Conservation (phyloP, 192 early-diverging fungal species). For the Umbelopsis vinacea region DNA sequence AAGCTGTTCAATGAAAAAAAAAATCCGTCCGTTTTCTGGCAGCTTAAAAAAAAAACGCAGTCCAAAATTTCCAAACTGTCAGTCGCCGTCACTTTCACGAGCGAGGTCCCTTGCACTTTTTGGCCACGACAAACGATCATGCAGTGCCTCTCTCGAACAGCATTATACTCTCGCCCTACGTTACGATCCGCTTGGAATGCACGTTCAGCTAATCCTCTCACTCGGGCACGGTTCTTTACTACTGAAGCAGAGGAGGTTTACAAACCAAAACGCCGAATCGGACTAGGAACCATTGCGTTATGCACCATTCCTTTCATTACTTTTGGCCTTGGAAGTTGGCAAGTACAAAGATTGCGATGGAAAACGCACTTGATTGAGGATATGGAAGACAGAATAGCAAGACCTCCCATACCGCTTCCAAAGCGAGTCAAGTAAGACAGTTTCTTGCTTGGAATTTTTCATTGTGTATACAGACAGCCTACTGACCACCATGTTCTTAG, state of each 20-base stretch:
- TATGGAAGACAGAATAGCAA: slow-evolving; percentile 61
- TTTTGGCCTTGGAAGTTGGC: slow-evolving; percentile 85
- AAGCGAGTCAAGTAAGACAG: slow-evolving; percentile 57
- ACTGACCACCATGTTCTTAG: slow-evolving; percentile 1
- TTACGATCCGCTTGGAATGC: not conserved
- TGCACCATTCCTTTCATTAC: slow-evolving; percentile 59
- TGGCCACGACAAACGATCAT: not conserved
- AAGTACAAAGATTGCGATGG: slow-evolving; percentile 86
- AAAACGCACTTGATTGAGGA: slow-evolving; percentile 83
- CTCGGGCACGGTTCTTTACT: not conserved
- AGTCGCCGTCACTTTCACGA: not conserved
- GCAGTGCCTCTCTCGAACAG: not conserved
- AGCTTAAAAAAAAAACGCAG: slow-evolving; percentile 7
- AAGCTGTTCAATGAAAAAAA: not conserved
- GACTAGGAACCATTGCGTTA: slow-evolving; percentile 37
- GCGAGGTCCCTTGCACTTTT: not conserved
- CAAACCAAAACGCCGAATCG: slow-evolving; percentile 26
- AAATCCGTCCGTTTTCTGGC: not conserved
- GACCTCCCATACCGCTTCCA: slow-evolving; percentile 71
- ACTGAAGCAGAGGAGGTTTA: slow-evolving; percentile 27
- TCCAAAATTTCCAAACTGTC: not conserved
- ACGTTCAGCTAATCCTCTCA: not conserved
- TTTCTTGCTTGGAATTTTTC: not conserved
- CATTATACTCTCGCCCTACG: not conserved
- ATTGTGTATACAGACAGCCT: not conserved